These are phyloP conservation scores for Tetrapyrgos nigripes DNA, from an alignment of 1,284 basidiomycete species.

Conservation along the genomic window DNA sequence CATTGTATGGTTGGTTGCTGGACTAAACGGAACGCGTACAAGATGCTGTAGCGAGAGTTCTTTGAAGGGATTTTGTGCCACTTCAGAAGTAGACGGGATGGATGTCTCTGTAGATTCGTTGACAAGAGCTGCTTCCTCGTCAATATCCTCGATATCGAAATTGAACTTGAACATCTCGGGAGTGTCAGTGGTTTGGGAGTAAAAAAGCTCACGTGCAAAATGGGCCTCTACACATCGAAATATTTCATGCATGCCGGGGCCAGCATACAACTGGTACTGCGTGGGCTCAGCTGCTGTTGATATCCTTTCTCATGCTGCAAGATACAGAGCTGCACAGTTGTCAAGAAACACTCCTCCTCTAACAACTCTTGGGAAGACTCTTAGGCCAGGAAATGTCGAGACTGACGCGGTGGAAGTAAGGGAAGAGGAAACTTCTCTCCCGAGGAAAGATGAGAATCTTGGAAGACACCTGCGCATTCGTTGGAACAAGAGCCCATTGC, in stretches of 20 bases:
- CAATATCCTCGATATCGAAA: constrained; percentile 53
- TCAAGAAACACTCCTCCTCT: constrained; percentile 20
- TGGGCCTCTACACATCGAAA: too few relatives aligned
- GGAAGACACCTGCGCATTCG: neutral
- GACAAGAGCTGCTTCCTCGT: constrained; percentile 21
- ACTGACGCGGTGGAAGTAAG: neutral
- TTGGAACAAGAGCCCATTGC: neutral
- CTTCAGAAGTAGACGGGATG: neutral
- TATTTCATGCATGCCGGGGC: too few relatives aligned
- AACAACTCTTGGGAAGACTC: constrained; percentile 13
- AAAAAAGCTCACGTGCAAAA: too few relatives aligned
- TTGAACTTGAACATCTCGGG: constrained; percentile 62
- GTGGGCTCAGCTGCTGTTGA: constrained; percentile 64
- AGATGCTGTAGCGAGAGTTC: constrained; percentile 41
- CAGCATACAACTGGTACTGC: constrained; percentile 73
- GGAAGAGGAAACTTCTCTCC: neutral
- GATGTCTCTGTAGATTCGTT: neutral
- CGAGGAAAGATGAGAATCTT: neutral
- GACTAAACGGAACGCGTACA: constrained; percentile 32
- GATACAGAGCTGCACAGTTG: constrained; percentile 58
- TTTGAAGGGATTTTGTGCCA: constrained; percentile 26
- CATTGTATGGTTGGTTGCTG: constrained; percentile 13
- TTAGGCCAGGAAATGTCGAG: neutral
- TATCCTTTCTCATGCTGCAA: constrained; percentile 65
- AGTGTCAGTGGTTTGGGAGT: neutral